A percentile compares a stretch with the other conserved stretches of the same genome.
phyloP scores from a whole-genome alignment of 768 basidiomycete species.

The Dentipellis fragilis region DNA sequence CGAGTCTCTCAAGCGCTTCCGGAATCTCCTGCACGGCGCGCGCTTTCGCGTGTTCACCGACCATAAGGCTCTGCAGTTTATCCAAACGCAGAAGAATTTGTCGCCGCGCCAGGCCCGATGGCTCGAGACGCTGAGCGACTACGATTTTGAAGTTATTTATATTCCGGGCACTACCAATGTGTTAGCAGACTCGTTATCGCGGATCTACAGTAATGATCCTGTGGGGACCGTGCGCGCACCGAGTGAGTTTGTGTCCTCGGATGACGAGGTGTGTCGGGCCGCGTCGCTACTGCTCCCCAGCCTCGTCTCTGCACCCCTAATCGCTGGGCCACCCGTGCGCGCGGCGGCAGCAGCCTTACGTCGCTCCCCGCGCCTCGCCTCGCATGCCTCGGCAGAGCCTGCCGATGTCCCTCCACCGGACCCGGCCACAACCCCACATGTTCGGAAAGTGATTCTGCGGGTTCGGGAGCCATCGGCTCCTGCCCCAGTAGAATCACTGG shows the following conservation, averaged over 20 bases:
- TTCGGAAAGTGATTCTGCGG: no score
- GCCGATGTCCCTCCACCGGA: no score
- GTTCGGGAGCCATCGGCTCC: not conserved
- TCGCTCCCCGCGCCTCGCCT: not conserved
- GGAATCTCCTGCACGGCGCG: constrained; percentile 15
- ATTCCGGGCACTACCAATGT: constrained; percentile 19
- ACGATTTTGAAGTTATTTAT: constrained; percentile 22
- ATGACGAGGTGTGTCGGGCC: constrained; percentile 1
- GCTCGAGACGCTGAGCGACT: constrained; percentile 20
- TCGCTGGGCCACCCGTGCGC: no score
- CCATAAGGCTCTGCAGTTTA: constrained; percentile 17
- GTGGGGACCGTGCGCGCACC: constrained; percentile 15
- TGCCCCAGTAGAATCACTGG: not conserved
- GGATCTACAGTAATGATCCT: constrained; percentile 15
- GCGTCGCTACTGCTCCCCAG: no score
- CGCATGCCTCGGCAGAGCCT: not conserved
- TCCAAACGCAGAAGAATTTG: constrained; percentile 17
- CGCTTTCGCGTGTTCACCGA: constrained; percentile 20
- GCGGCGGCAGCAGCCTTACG: not conserved
- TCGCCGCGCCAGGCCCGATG: constrained; percentile 19
- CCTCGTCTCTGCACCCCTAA: not conserved
- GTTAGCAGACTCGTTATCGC: constrained; percentile 18
- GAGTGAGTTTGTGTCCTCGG: constrained; percentile 13
- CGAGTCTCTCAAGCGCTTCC: constrained; percentile 26
- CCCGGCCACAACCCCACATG: no score